Percentiles rank a stretch among this genome's conserved stretches.
Conservation (phyloP, 1,284 basidiomycete genomes). For the Melampsora larici-populina region DNA sequence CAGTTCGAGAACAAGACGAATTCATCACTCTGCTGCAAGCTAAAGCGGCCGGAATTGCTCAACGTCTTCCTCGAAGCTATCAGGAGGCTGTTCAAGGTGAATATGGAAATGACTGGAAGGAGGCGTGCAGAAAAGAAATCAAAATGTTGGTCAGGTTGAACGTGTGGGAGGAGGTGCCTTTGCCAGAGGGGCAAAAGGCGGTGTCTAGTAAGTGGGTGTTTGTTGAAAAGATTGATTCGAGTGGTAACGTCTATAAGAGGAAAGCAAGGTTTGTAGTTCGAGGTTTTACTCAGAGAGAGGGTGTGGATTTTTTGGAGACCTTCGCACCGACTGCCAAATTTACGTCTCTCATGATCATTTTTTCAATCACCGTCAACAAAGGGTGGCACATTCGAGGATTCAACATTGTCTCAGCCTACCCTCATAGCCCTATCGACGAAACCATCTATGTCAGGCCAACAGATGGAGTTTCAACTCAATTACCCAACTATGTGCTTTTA, state of each 20-base stretch:
- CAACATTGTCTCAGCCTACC: conserved; percentile 17
- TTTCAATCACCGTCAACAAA: background rate
- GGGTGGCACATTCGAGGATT: background rate
- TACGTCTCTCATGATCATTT: too few relatives aligned
- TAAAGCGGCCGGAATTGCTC: background rate
- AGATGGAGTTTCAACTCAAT: background rate
- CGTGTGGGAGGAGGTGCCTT: background rate
- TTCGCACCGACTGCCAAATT: conserved; percentile 24
- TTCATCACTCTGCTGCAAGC: too few relatives aligned
- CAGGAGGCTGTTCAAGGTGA: background rate
- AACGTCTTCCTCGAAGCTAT: background rate
- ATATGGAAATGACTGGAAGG: background rate
- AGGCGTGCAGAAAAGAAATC: background rate
- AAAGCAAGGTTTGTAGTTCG: background rate
- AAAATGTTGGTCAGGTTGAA: background rate
- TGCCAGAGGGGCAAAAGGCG: background rate
- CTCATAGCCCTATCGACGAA: too few relatives aligned
- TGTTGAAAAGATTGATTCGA: background rate
- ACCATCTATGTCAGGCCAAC: conserved; percentile 4
- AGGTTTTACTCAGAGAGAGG: conserved; percentile 14
- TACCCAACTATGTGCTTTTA: background rate
- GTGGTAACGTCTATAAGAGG: background rate
- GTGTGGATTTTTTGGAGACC: conserved; percentile 1
- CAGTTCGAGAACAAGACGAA: too few relatives aligned
- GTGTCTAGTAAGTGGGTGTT: background rate